Base-by-base conservation (phyloP, 2,329 filamentous ascomycete genomes). In the Xylariales sp. region DNA sequence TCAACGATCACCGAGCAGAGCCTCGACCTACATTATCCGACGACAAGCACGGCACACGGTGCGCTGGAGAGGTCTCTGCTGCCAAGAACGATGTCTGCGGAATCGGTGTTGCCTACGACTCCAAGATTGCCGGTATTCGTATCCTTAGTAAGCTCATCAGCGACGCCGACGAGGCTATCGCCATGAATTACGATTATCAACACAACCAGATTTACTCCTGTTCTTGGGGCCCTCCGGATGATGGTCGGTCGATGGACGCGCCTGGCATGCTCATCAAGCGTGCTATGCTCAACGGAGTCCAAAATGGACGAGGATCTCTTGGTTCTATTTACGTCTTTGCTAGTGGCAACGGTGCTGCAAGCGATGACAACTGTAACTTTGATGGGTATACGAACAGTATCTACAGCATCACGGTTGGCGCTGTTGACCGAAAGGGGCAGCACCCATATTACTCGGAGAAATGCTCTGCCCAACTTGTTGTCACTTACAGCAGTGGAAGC, bases 361-460 rank as follows among this genome's bases (percentile, higher is more conserved):
- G 72, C 49, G 90, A 87, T 34, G 93, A 98, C 62, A 97, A 98
- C 65, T 98, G 93, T 75, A 98, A 98, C 62, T 98, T 98, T 61
- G 93, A 98, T 59, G 93, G 93, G 28, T 98, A 98, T 66, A 98
- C 93, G 45, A 98, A 98, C 70, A 96, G 90, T 60, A 98, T 98
- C 54, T 98, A 97, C 73, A 96, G 89, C 61, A 93, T 98, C 54
- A 95, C 90, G 0, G 89, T 98, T 14, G 93, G 93, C 27, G 91
- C 91, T 24, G 84, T 98, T 47, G 90, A 96, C 60, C 77, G 88
- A 45, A 81, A 85, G 51, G 90, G 91, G 28, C 65, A 78, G n/a
- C 91, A 97, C 58, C 90, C 93, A 0, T 93, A 91, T 62, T 98
- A 98, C 64, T 96, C 91, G 0, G 93, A 98, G 64, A 84, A 88